phyloP scores from a whole-genome alignment of 148 eudicot species.

The Rhododendron simsii region DNA sequence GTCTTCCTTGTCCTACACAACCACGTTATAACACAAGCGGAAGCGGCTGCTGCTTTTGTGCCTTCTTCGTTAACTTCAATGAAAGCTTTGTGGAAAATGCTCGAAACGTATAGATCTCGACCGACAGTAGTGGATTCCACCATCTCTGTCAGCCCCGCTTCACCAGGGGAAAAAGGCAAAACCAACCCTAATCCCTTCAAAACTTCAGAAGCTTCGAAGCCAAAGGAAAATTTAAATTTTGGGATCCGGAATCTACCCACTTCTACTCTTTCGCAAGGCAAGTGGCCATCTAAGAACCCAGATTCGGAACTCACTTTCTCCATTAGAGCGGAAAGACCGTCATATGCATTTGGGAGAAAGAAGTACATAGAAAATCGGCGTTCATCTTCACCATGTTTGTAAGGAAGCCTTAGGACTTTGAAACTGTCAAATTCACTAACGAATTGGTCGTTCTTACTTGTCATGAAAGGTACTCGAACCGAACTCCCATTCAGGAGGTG shows the following conservation, averaged over 20 bases:
- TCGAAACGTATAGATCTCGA: conserved; percentile 46
- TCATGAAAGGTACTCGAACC: conserved; percentile 75
- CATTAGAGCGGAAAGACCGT: conserved; percentile 49
- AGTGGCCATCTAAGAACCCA: conserved; percentile 47
- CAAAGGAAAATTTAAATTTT: conserved; percentile 61
- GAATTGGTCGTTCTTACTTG: conserved; percentile 59
- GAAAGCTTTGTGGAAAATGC: conserved; percentile 69
- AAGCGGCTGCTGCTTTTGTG: conserved; percentile 87
- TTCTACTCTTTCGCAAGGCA: conserved; percentile 35
- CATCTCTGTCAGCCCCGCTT: conserved; percentile 68
- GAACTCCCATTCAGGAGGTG: conserved; percentile 61
- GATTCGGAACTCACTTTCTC: conserved; percentile 49
- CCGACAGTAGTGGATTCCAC: conserved; percentile 33
- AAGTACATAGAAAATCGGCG: conserved; percentile 72
- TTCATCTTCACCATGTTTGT: conserved; percentile 66
- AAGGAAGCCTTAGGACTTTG: conserved; percentile 72
- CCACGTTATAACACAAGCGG: conserved; percentile 39
- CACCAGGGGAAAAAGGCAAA: conserved; percentile 46
- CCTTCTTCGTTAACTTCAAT: conserved; percentile 94
- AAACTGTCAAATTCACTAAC: conserved; percentile 49
- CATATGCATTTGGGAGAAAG: conserved; percentile 65
- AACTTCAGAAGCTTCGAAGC: conserved; percentile 68
- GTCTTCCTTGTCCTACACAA: conserved; percentile 12
- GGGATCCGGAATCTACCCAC: conserved; percentile 67
- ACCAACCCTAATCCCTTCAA: background rate